A percentile compares a stretch with the other conserved stretches of the same genome.
phyloP scores from a whole-genome alignment of 129 eudicot species.

The Scalesia atractyloides region DNA sequence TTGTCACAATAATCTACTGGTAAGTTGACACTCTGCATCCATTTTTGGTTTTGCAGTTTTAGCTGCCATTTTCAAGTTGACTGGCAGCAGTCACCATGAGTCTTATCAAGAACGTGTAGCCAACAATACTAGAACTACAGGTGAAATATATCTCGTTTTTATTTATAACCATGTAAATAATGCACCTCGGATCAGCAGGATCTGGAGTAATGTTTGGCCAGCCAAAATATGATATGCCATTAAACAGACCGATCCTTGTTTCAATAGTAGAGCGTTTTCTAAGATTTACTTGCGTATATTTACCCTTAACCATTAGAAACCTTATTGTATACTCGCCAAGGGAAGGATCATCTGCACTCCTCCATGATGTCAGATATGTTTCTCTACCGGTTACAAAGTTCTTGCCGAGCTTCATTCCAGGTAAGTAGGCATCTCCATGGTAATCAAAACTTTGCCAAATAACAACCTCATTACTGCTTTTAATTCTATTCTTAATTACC shows the following conservation, averaged over 20 bases:
- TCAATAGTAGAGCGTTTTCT: background rate
- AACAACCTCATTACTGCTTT: background rate
- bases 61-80: too few relatives aligned
- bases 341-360: slow-evolving; percentile 27
- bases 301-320: background rate
- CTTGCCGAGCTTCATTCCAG: slow-evolving; percentile 20
- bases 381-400: slow-evolving; percentile 22
- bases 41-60: slow-evolving; percentile 8
- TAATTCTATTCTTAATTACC: slow-evolving; percentile 9
- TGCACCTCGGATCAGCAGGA: slow-evolving; percentile 1
- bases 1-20: slow-evolving; percentile 25
- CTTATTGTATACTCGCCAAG: slow-evolving; percentile 16
- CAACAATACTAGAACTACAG: too few relatives aligned
- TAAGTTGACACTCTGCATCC: background rate
- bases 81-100: too few relatives aligned
- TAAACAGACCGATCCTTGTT: slow-evolving; percentile 21
- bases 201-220: slow-evolving; percentile 3
- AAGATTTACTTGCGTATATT: slow-evolving; percentile 11
- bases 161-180: too few relatives aligned
- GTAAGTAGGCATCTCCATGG: slow-evolving; percentile 23
- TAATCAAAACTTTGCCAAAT: slow-evolving; percentile 31
- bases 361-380: slow-evolving; percentile 18
- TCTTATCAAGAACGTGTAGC: too few relatives aligned
- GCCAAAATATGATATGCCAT: slow-evolving; percentile 13
- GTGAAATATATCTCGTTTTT: too few relatives aligned